Conservation (phyloP, 192 early-diverging fungal genomes). For the Backusella australiensis region DNA sequence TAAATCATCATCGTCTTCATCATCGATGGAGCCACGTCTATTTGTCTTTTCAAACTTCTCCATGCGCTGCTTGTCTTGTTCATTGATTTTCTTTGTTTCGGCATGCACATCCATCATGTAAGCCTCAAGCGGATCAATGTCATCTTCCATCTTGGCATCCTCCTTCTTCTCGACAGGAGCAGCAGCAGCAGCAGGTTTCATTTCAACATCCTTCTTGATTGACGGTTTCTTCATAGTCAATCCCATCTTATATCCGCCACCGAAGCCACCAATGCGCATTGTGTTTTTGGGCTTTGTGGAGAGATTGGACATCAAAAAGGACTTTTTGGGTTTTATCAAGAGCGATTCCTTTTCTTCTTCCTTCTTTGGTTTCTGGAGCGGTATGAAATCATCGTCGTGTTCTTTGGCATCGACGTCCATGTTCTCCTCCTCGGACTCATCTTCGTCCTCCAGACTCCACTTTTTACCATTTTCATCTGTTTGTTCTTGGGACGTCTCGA, state of each 20-base stretch:
- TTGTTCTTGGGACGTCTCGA: not conserved
- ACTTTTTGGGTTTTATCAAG: conserved; percentile 6
- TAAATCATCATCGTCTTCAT: conserved; percentile 34
- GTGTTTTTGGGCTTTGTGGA: conserved; percentile 20
- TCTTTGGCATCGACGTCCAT: conserved; percentile 34
- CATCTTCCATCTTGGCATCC: conserved; percentile 46
- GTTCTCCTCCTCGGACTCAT: conserved; percentile 50
- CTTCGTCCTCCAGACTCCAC: conserved; percentile 68
- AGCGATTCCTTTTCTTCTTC: conserved; percentile 16
- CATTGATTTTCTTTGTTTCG: conserved; percentile 66
- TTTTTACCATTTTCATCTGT: conserved; percentile 17
- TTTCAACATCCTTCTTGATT: not conserved
- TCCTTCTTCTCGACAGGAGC: not conserved
- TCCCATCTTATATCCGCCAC: not conserved
- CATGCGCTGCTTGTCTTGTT: conserved; percentile 51
- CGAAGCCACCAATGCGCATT: conserved; percentile 23
- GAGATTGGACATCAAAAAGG: not conserved
- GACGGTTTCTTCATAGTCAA: conserved; percentile 10
- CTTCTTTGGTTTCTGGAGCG: not conserved
- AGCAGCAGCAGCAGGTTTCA: conserved; percentile 8
- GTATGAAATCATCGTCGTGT: conserved; percentile 15
- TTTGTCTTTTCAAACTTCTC: conserved; percentile 19
- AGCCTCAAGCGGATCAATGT: conserved; percentile 75
- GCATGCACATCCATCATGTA: conserved; percentile 85
- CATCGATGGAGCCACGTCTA: conserved; percentile 24